Percentiles rank a stretch among this genome's conserved stretches.
Conservation (phyloP, 177 flowering plant species). For the Vitis hybrid region DNA sequence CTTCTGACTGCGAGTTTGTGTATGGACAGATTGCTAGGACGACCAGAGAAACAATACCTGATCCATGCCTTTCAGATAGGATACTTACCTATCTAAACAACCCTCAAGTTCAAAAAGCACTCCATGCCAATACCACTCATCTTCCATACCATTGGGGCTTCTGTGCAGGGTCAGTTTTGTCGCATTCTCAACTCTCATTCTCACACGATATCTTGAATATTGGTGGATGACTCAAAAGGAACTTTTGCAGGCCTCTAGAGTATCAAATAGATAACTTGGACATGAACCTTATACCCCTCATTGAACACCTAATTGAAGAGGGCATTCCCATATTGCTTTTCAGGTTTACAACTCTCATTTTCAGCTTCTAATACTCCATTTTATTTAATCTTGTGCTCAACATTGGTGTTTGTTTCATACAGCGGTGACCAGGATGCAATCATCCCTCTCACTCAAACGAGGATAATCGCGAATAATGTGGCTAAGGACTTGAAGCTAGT, state of each 20-base stretch:
- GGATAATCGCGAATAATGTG: slow-evolving; percentile 37
- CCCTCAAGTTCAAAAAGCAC: slow-evolving; percentile 37
- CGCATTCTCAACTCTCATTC: background rate
- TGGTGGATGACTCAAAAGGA: background rate
- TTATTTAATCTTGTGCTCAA: background rate
- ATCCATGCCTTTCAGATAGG: slow-evolving; percentile 37
- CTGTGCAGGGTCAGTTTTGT: slow-evolving; percentile 23
- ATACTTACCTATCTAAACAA: slow-evolving; percentile 34
- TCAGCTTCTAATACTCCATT: background rate
- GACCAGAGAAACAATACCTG: background rate
- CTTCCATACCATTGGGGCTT: slow-evolving; percentile 35
- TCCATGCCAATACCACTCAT: slow-evolving; percentile 39
- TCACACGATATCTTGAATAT: background rate
- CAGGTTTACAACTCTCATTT: slow-evolving; percentile 19
- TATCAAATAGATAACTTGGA: slow-evolving; percentile 31
- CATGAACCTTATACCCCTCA: slow-evolving; percentile 32
- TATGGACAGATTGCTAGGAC: no score
- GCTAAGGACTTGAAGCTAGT: slow-evolving; percentile 29
- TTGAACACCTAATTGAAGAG: slow-evolving; percentile 19
- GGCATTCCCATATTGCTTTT: slow-evolving; percentile 36
- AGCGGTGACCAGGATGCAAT: slow-evolving; percentile 53
- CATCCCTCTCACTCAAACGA: slow-evolving; percentile 44
- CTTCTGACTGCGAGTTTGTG: no score
- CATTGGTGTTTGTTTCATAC: background rate
- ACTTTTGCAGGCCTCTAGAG: slow-evolving; percentile 25